phyloP scores from a whole-genome alignment of 768 basidiomycete genomes.

The Plicaturopsis crispa region DNA sequence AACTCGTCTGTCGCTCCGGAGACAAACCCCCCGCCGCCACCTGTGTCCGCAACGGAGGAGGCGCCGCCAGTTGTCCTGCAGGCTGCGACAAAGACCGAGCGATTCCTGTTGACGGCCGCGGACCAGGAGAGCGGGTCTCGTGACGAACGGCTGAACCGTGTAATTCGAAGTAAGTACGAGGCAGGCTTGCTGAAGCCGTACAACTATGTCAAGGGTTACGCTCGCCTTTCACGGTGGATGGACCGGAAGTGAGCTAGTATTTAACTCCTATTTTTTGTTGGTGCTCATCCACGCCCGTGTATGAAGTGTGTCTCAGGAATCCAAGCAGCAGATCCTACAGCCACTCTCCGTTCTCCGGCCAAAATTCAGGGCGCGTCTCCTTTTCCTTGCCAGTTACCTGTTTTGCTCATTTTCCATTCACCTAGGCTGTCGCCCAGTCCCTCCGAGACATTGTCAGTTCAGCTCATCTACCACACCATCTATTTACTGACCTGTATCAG shows the following conservation, averaged over 20 bases:
- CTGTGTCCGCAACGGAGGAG: slow-evolving; percentile 24
- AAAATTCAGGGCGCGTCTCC: slow-evolving; percentile 63
- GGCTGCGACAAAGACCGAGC: slow-evolving; percentile 75
- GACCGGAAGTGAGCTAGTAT: slow-evolving; percentile 71
- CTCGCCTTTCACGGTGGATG: slow-evolving; percentile 90
- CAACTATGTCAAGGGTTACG: slow-evolving; percentile 95
- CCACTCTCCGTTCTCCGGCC: slow-evolving; percentile 80
- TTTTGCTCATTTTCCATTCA: slow-evolving; percentile 3
- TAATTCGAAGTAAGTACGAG: slow-evolving; percentile 95
- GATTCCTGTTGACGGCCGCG: slow-evolving; percentile 87
- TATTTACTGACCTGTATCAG: slow-evolving; percentile 23
- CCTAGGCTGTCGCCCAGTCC: slow-evolving; percentile 74
- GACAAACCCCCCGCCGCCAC: slow-evolving; percentile 10
- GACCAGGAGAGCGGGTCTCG: slow-evolving; percentile 90
- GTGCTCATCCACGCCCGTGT: slow-evolving; percentile 1
- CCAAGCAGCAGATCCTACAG: slow-evolving; percentile 86
- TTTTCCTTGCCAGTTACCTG: background rate
- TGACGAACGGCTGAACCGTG: slow-evolving; percentile 82
- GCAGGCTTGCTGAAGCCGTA: slow-evolving; percentile 92
- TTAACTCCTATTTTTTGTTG: background rate
- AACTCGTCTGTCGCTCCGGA: slow-evolving; percentile 6
- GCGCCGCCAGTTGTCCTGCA: slow-evolving; percentile 50
- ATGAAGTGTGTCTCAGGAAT: slow-evolving; percentile 77
- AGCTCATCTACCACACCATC: slow-evolving; percentile 2
- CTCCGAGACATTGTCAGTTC: slow-evolving; percentile 68